Evolutionary conservation across 495 filamentous ascomycete genomes (phyloP), one percentile per base, ranked within the genome.

Genomic region (Xylaria telfairii): DNA sequence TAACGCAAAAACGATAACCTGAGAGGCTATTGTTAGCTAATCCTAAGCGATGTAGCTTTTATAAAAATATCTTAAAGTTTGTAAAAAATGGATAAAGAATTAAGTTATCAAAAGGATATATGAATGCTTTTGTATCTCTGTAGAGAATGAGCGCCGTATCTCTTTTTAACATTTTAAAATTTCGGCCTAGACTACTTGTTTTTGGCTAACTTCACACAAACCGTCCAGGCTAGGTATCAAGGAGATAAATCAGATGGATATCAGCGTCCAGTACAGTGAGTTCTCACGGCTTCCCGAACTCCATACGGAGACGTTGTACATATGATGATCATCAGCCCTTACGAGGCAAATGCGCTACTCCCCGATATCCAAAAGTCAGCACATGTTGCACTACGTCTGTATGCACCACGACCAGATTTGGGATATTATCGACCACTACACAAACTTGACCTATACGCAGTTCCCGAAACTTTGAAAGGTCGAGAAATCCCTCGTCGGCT

Each of bases 281-380:
- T 92, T 7, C 70, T 91, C 3, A 84, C 82, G 9, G 71, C 74
- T 42, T 17, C 65, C 26, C 73, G 88, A 84, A 12, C 28, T 9
- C 44, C 28, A 0, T 0, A 39, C 2, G 53, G 19, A 0, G 39
- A 44, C 0, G 75, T 76, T 32, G 51, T 68, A 5, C 46, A 69
- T 32, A 80, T 89, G 71, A 77, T 91, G n/a, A 76, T 92, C 28
- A 81, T 92, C 70, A 92, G 90, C 74, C 87, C 88, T 3, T 89
- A 76, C 64, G 91, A 94, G 74, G 90, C 88, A 10, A 82, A 90
- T 42, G 24, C 77, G 26, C 79, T 92, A 7, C 77, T 86, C 10
- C 72, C 79, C 0, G 59, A 19, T 0, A 85, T 90, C 28, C 54
- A 59, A 12, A 41, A 71, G 39, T 81, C 77, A 5, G 41, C 39